A percentile compares a stretch with the other conserved stretches of the same genome.
These are phyloP conservation scores for Guadua angustifolia DNA, from an alignment of 176 grass and related monocot species.

Conservation along the genomic window DNA sequence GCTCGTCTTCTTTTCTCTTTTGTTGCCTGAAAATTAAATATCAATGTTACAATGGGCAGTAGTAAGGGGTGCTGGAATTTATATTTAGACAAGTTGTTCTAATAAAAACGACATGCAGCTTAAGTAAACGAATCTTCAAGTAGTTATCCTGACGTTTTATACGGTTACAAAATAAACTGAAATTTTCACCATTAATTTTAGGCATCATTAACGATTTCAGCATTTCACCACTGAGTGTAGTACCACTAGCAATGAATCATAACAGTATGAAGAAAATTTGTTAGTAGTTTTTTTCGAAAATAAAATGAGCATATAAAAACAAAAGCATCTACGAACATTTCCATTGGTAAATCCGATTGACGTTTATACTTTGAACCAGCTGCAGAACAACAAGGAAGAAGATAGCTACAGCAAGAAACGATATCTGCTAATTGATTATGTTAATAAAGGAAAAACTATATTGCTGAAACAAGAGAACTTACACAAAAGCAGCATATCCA, in stretches of 20 bases:
- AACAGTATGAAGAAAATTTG: background rate
- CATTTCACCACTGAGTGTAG: background rate
- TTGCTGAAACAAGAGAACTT: conserved; percentile 49
- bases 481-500: conserved; percentile 97
- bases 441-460: background rate
- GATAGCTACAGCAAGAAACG: background rate
- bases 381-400: background rate
- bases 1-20: conserved; percentile 64
- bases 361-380: background rate
- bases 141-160: background rate
- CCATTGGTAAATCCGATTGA: conserved; percentile 9
- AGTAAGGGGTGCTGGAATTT: background rate
- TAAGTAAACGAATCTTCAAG: background rate
- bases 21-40: conserved; percentile 76
- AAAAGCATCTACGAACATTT: background rate
- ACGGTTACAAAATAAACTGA: background rate
- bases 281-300: background rate
- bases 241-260: background rate
- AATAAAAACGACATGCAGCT: background rate
- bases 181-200: background rate
- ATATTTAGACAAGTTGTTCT: background rate
- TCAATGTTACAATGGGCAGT: background rate
- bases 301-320: background rate
- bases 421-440: background rate
- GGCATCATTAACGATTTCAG: background rate